Evolutionary conservation across 257 asterid species (phyloP), one percentile per base, ranked within the genome.

Genomic region (Gentiana macrophylla): DNA sequence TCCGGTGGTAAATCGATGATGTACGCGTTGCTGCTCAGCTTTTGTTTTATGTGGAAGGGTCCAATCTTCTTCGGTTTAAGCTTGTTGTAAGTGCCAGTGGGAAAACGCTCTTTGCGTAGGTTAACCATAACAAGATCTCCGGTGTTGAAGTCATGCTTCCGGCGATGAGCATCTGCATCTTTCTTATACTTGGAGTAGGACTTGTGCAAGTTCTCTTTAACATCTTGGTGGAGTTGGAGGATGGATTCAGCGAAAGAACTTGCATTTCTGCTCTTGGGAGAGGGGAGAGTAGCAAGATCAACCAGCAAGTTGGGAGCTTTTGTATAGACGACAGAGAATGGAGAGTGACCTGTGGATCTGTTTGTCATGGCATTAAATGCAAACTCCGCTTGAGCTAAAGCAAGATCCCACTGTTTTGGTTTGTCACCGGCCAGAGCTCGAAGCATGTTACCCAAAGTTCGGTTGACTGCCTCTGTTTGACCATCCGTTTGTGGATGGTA

Each of bases 91-190:
- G 24, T 24, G 24, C 24, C 24, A 24, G 24, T 8, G 0, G 24
- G 61, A 12, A 54, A 53, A 3, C 58, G 0, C 6, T 60, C 62
- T 3, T 12, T 53, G 3, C 49, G 10, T 5, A 60, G 33, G 38
- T 15, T 7, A n/a, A 49, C 62, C 55, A 37, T 35, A 12, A 61
- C 62, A 1, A 11, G 6, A 55, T 61, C 67, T 0, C 67, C 57
- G 1, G 11, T 37, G 1, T 54, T 3, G 10, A 60, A 53, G 9
- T 24, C 3, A n/a, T 35, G 24, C 2, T 2, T 12, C 1, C 43
- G 9, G 4, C 53, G 46, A 8, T 61, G 47, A 4, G 24, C 6
- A 3, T 55, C 35, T 1, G 32, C 53, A 0, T 12, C 38, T 0
- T 11, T 13, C 12, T 50, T 56, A 7, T 38, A 56, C 32, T 49